Base-by-base conservation (phyloP, 495 filamentous ascomycete species). In the Aspergillus asperescens region DNA sequence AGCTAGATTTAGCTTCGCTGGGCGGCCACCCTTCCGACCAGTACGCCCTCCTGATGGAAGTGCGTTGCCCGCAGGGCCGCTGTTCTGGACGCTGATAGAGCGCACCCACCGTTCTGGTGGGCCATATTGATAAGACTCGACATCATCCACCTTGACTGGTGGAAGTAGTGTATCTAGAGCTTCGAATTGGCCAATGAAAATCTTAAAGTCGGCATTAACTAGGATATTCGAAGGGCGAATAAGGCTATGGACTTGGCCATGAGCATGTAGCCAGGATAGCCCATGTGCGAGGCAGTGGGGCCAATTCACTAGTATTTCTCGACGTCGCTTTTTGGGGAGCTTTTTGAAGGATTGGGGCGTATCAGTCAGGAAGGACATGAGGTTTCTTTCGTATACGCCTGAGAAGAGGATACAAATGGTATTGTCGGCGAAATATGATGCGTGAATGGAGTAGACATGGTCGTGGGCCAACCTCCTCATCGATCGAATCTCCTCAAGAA, bases 41-140 rank as follows among this genome's bases (percentile, higher is more conserved):
- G 77, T 78, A 5, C 77, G 72, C 15, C 76, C 73, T 19, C 77
- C 77, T 1, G 76, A 78, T 22, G 70, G 75, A 5, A 75, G 70
- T 4, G 59, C 47, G 7, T 60, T 61, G 10, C 43, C 24, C 1
- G 49, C 13, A 20, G 64, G 43, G 7, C 59, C 55, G 9, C 56
- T 62, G 45, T 67, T 64, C 25, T 74, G 70, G 1, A 73, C 56
- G 37, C 58, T 63, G 3, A 65, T 49, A 7, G 68, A 69, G 31
- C 74, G 76, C 9, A 70, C 59, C 81, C 85, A 87, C 47, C 85
- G 78, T 61, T 97, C 92, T 3, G 92, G 91, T 2, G 92, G 83
- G 1, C 86, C 85, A 59, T 95, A 93, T 55, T 94, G 86, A 70
- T 96, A 96, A 28, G 78, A 77, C 62, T 97, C 92, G 28, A 84